Conservation (phyloP, 371 early-diverging fungal genomes). For the Coemansia sp. region DNA sequence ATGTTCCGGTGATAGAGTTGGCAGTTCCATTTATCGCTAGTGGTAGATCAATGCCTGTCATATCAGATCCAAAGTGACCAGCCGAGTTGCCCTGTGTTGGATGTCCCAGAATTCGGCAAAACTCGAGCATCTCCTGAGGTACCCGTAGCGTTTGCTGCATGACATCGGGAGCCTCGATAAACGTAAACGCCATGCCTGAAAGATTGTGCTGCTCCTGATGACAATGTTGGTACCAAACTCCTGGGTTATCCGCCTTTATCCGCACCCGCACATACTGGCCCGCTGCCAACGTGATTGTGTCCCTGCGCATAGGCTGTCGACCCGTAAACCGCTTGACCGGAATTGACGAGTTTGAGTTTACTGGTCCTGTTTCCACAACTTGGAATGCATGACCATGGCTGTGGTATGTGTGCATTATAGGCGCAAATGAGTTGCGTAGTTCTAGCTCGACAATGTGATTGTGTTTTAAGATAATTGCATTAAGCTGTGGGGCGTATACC, state of each 20-base stretch:
- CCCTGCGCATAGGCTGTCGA: neutral
- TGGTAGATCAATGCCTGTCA: neutral
- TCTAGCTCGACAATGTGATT: constrained; percentile 58
- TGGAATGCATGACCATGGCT: constrained; percentile 81
- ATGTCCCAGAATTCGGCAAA: constrained; percentile 58
- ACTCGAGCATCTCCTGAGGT: constrained; percentile 23
- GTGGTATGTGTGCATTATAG: constrained; percentile 73
- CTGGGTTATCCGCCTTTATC: constrained; percentile 73
- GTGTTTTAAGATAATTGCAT: constrained; percentile 51
- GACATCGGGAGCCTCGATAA: constrained; percentile 69
- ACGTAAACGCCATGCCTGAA: constrained; percentile 59
- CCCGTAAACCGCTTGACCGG: neutral
- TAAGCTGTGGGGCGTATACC: constrained; percentile 60
- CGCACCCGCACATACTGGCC: constrained; percentile 59
- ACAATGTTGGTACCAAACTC: constrained; percentile 76
- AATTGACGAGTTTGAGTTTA: too few species aligned
- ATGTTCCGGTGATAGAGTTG: too few species aligned
- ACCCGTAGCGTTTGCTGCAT: constrained; percentile 39
- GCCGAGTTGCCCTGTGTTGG: neutral
- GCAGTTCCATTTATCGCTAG: neutral
- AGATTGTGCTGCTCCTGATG: constrained; percentile 77
- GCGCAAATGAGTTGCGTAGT: constrained; percentile 63
- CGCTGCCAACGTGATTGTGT: constrained; percentile 52
- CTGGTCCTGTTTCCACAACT: constrained; percentile 58
- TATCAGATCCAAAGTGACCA: neutral